These are phyloP conservation scores for Solanum ossicruentum DNA, from an alignment of 257 asterid species.

Conservation along the genomic window DNA sequence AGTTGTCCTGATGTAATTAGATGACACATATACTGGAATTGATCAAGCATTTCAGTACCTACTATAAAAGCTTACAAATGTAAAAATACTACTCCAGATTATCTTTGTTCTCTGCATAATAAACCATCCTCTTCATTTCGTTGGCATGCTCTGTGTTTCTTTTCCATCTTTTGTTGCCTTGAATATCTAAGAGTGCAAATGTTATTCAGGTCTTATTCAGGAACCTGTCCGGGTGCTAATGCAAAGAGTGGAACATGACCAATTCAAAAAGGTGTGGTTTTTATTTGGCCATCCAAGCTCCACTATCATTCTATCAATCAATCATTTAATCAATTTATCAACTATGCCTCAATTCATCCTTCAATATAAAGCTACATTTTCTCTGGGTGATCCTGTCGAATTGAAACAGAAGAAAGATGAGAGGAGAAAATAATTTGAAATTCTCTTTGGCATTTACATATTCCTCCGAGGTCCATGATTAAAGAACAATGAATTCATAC, in stretches of 20 bases:
- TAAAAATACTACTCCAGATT: neutral
- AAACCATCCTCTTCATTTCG: neutral
- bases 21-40: neutral
- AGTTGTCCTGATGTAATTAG: neutral
- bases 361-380: neutral
- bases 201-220: conserved; percentile 57
- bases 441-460: neutral
- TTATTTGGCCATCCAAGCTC: conserved; percentile 2
- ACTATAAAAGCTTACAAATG: neutral
- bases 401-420: neutral
- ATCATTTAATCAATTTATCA: neutral
- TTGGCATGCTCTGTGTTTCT: neutral
- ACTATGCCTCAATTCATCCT: neutral
- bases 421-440: neutral
- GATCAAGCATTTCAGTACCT: neutral
- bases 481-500: neutral
- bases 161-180: neutral
- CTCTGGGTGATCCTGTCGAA: neutral
- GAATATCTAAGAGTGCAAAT: neutral
- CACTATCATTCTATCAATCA: neutral
- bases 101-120: neutral
- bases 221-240: conserved; percentile 76
- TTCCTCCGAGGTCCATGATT: neutral
- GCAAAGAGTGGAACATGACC: conserved; percentile 57
- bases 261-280: conserved; percentile 39